Base-by-base conservation (phyloP, 2,329 filamentous ascomycete genomes). In the Ophiostoma montium region DNA sequence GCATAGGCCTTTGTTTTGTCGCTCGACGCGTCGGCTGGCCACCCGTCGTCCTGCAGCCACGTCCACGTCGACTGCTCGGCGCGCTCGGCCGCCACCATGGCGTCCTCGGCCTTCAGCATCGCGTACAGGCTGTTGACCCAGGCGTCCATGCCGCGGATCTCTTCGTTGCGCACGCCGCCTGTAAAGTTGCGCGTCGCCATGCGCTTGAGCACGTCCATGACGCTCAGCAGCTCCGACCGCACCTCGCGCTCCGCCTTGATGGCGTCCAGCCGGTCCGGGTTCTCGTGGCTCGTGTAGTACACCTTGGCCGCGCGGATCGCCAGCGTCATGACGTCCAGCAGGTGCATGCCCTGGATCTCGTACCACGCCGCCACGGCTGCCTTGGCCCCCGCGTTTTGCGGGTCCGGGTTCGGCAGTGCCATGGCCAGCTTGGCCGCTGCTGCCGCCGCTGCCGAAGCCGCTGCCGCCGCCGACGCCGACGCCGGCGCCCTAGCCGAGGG, bases 271-370 rank as follows among this genome's bases (percentile, higher is more conserved):
- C 86, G 81, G 57, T 92, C 83, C 1, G 89, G 87, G 48, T 89
- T 75, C 59, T 94, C 85, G 62, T 96, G 92, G 4, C 87, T 78
- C 0, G 89, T 95, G 66, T 98, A 96, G 67, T 96, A 98, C 59
- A 94, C 82, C 67, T 94, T 95, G 47, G 92, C 92, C 1, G 90
- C 88, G 47, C 88, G 80, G 57, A 98, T 96, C n/a, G 90, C 90
- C 48, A 96, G 72, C 1, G 92, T 98, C 61, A 92, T 84, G 48
- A 94, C 81, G 62, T 96, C 90, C 50, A 96, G 76, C 35, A 98
- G 79, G 59, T 94, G 86, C 70, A 96, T 80, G 16, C 90, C 92
- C 63, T 95, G 86, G 19, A 94, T 75, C 64, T 95, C 87, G 62
- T 84, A 78, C 80, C 84, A 94, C 9, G 80, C 82, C 5, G 59